Conservation (phyloP, 2,329 filamentous ascomycete species). For the Iodosphaeria phyllophila region DNA sequence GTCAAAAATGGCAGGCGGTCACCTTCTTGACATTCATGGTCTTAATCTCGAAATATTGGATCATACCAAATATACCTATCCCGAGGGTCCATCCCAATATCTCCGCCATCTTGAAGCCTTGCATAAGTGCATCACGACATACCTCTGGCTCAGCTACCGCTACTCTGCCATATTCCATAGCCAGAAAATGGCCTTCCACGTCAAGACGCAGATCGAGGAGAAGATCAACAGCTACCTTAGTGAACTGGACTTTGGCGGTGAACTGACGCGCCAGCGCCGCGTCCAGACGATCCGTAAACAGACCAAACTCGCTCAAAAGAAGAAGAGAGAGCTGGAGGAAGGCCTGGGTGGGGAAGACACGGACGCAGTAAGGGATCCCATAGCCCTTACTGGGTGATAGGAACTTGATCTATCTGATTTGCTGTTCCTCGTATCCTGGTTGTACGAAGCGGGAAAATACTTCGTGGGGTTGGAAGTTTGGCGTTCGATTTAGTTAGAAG, state of each 20-base stretch:
- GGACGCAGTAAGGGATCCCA: no score
- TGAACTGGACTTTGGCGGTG: slow-evolving; percentile 29
- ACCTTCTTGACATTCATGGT: slow-evolving; percentile 50
- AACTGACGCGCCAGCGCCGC: slow-evolving; percentile 14
- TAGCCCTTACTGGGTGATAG: no score
- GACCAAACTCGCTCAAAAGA: slow-evolving; percentile 5
- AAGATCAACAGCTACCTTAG: slow-evolving; percentile 48
- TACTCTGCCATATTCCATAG: slow-evolving; percentile 66
- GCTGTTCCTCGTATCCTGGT: no score
- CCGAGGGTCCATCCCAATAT: slow-evolving; percentile 28
- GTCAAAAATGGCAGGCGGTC: slow-evolving; percentile 44
- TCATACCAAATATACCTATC: slow-evolving; percentile 24
- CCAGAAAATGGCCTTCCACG: slow-evolving; percentile 57
- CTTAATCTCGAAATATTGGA: slow-evolving; percentile 63
- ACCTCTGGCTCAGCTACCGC: slow-evolving; percentile 85
- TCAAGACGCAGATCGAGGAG: slow-evolving; percentile 59
- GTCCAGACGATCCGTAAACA: slow-evolving; percentile 8
- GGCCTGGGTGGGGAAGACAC: slow-evolving; percentile 3
- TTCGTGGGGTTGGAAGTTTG: no score
- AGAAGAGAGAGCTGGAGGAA: slow-evolving; percentile 8
- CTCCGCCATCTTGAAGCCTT: slow-evolving; percentile 55
- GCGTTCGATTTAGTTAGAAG: no score
- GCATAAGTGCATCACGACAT: slow-evolving; percentile 68
- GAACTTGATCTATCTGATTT: no score
- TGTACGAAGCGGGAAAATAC: no score